Conservation (phyloP, 2,329 filamentous ascomycete genomes). For the Microascus cirrosus region DNA sequence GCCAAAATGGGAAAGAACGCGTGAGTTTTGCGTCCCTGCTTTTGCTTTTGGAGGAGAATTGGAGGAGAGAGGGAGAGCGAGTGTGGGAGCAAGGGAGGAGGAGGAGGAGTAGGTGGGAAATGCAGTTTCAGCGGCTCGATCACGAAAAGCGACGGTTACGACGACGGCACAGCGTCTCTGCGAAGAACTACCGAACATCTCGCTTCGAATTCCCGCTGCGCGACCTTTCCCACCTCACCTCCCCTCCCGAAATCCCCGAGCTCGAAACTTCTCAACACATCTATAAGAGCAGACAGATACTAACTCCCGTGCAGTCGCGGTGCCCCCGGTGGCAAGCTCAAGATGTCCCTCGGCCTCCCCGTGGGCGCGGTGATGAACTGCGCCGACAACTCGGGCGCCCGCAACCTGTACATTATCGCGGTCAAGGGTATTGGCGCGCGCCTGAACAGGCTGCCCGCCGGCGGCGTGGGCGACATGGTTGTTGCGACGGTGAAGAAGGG, state of each 20-base stretch:
- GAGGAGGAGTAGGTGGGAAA: conserved; percentile 5
- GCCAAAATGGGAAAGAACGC: conserved; percentile 53
- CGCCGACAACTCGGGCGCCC: conserved; percentile 97
- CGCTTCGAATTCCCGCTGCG: neutral
- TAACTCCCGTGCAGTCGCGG: conserved; percentile 46
- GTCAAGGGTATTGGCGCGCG: conserved; percentile 98
- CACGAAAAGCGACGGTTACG: neutral
- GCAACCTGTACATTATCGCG: conserved; percentile 99
- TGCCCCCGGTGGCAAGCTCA: conserved; percentile 99
- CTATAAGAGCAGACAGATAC: neutral
- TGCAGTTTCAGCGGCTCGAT: neutral
- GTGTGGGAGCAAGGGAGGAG: neutral
- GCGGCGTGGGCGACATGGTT: conserved; percentile 98
- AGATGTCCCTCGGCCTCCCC: conserved; percentile 99
- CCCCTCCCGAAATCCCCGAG: neutral
- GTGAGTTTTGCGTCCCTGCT: conserved; percentile 30
- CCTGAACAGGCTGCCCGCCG: conserved; percentile 93
- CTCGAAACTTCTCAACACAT: neutral
- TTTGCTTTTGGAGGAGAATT: conserved; percentile 9
- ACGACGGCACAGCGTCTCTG: neutral
- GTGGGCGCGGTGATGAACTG: conserved; percentile 99
- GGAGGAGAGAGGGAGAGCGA: neutral
- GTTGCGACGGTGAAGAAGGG: conserved; percentile 99
- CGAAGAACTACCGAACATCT: neutral
- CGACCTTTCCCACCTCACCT: neutral